Base-by-base conservation (phyloP, 2,329 filamentous ascomycete species). In the Apiospora marii region DNA sequence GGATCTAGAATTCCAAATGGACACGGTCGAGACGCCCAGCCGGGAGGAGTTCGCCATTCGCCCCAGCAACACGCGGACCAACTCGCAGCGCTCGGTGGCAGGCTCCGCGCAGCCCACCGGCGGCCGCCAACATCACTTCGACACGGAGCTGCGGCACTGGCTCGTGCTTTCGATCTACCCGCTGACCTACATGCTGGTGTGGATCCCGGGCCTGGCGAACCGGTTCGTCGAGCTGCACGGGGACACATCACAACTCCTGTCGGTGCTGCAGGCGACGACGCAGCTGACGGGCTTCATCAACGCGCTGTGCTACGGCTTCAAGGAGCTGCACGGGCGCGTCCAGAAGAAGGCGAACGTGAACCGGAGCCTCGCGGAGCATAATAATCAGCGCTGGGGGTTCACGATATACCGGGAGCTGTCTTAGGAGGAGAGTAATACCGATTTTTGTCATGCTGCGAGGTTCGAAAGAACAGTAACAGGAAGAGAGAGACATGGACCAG, bases 141-240 rank as follows among this genome's bases (percentile, higher is more conserved):
- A 74, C 12, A 41, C 70, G 27, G 73, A 74, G 64, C 64, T 72
- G 27, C 67, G 73, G 61, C 73, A 74, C 24, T 74, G 73, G 73
- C 68, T 74, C 24, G 3, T 74, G 16, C 71, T 72, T 22, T 68
- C 71, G 68, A 68, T 70, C 22, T 74, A 72, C 43, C 73, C 73
- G 41, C 16, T 69, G 14, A 70, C 73, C 6, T 74, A 74, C n/a
- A 72, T 74, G 14, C 30, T 74, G 16, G 73, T 74, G 13, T 74
- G 72, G 73, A 30, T 72, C 27, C 73, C 71, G 44, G 73, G 73
- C 10, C 37, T 74, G 2, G 73, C 73, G 37, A 74, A 74, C 61
- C 71, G 71, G 41, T 27, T 74, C 34, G 71, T 74, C 30, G 73
- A 74, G 22, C 68, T 74, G 2, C 68, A 51, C 10, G 72, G 73